Conservation (phyloP, 2,329 filamentous ascomycete genomes). For the Penicillium psychrosexuale region DNA sequence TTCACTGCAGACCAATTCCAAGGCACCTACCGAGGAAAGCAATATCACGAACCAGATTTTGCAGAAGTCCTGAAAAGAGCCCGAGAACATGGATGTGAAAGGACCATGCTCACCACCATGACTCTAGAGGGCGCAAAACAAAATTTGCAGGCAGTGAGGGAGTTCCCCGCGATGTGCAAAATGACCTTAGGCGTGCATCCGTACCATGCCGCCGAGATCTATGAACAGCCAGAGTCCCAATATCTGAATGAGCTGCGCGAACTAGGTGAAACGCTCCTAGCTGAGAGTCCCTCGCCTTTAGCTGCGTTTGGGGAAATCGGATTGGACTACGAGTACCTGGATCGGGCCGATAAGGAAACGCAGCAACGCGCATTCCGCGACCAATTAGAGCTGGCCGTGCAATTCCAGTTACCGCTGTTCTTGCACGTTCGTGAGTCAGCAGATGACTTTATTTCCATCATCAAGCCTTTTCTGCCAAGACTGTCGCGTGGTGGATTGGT, state of each 20-base stretch:
- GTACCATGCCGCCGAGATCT: slow-evolving; percentile 49
- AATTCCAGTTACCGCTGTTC: slow-evolving; percentile 33
- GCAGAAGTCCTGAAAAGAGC: slow-evolving; percentile 25
- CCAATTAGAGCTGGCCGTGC: slow-evolving; percentile 43
- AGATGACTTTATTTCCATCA: slow-evolving; percentile 44
- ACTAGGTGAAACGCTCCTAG: slow-evolving; percentile 22
- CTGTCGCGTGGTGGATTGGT: slow-evolving; percentile 62
- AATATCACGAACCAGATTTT: slow-evolving; percentile 50
- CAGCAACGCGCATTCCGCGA: slow-evolving; percentile 43
- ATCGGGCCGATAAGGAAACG: slow-evolving; percentile 42
- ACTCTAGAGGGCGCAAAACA: slow-evolving; percentile 43
- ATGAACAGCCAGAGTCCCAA: slow-evolving; percentile 16
- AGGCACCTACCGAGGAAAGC: slow-evolving; percentile 51
- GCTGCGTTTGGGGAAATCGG: slow-evolving; percentile 52
- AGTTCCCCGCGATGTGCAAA: slow-evolving; percentile 37
- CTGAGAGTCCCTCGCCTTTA: slow-evolving; percentile 30
- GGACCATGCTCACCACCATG: slow-evolving; percentile 34
- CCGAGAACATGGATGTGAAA: slow-evolving; percentile 20
- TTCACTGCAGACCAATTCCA: slow-evolving; percentile 43
- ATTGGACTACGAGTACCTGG: slow-evolving; percentile 50
- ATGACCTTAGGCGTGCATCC: slow-evolving; percentile 52
- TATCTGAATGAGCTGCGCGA: slow-evolving; percentile 20
- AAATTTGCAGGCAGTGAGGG: slow-evolving; percentile 39
- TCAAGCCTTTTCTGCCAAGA: slow-evolving; percentile 39
- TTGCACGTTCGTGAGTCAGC: slow-evolving; percentile 43